Conservation (phyloP, 2,329 filamentous ascomycete genomes). For the Alternaria arborescens region DNA sequence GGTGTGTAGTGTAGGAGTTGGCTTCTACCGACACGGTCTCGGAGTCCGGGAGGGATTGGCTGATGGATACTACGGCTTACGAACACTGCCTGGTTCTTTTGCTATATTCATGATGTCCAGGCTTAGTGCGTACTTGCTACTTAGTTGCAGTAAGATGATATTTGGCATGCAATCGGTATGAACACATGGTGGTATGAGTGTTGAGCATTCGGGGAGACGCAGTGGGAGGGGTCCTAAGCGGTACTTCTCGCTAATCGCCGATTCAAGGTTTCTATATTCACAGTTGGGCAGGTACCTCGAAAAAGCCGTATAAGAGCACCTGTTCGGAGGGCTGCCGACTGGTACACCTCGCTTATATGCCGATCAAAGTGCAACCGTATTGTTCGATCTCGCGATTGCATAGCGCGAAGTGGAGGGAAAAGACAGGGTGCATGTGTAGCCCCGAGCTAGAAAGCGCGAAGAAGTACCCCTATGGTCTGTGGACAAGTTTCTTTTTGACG, state of each 20-base stretch:
- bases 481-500: neutral
- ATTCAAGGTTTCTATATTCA: neutral
- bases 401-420: neutral
- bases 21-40: neutral
- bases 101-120: neutral
- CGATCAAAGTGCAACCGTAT: neutral
- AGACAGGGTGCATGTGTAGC: constrained; percentile 3
- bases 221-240: neutral
- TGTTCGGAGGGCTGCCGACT: constrained; percentile 1
- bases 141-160: neutral
- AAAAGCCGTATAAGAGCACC: constrained; percentile 3
- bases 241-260: neutral
- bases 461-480: neutral
- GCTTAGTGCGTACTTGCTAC: neutral
- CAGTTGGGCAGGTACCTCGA: neutral
- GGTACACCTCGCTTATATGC: neutral
- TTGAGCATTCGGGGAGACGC: neutral
- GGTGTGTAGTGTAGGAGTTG: neutral
- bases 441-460: constrained; percentile 3
- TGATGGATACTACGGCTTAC: neutral
- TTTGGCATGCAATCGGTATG: neutral
- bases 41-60: neutral
- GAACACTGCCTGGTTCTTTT: neutral
- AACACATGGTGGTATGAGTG: neutral
- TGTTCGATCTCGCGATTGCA: neutral